Percentiles rank a stretch among this genome's conserved stretches.
Conservation (phyloP, 495 filamentous ascomycete genomes). For the Penicillium pulvis region DNA sequence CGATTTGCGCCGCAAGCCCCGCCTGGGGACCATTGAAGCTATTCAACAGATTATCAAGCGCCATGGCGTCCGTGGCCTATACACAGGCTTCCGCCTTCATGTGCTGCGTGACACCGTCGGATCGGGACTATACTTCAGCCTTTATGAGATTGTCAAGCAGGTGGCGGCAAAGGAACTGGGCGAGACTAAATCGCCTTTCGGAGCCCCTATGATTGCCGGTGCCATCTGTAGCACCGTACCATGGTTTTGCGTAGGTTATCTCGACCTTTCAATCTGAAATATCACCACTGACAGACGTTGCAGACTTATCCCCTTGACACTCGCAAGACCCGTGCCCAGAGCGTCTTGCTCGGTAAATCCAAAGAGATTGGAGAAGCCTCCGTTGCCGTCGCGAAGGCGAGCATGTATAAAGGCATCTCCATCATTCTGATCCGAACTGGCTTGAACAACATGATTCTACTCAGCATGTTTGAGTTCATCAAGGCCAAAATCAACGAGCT, state of each 20-base stretch:
- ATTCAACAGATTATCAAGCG: constrained; percentile 77
- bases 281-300: constrained; percentile 14
- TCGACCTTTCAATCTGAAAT: background rate
- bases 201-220: constrained; percentile 46
- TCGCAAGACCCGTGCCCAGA: constrained; percentile 52
- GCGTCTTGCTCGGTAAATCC: constrained; percentile 46
- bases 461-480: constrained; percentile 50
- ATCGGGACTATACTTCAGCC: constrained; percentile 86
- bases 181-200: constrained; percentile 42
- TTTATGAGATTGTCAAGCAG: constrained; percentile 90
- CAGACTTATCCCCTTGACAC: constrained; percentile 54
- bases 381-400: constrained; percentile 45
- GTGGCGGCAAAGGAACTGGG: constrained; percentile 63
- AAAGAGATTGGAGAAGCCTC: constrained; percentile 49
- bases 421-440: constrained; percentile 50
- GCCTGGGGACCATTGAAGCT: constrained; percentile 79
- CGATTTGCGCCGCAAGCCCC: constrained; percentile 67
- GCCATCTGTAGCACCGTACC: constrained; percentile 51
- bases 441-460: constrained; percentile 52
- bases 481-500: constrained; percentile 45
- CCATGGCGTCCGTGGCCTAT: constrained; percentile 75
- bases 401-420: constrained; percentile 54
- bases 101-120: constrained; percentile 84
- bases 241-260: constrained; percentile 48
- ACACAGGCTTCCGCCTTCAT: constrained; percentile 84